Evolutionary conservation across 1,284 basidiomycete genomes (phyloP).

Genomic region (Tilletia horrida): DNA sequence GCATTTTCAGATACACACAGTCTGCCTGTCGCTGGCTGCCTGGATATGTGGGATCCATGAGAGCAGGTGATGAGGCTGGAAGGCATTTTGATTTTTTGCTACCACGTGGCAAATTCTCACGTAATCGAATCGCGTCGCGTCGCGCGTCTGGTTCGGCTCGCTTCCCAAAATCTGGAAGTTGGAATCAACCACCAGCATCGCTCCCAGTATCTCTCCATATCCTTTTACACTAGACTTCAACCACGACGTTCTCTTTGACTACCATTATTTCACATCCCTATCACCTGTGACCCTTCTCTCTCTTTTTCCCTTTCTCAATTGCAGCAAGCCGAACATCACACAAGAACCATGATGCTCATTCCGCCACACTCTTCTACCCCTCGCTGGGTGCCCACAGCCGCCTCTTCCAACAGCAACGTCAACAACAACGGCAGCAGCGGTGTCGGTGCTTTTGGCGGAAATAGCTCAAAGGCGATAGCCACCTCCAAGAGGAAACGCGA

Average conservation of each 20-base stretch:
- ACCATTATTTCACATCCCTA: no score
- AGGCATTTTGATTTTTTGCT: no score
- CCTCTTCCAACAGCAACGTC: neutral
- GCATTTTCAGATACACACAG: neutral
- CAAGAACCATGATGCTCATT: neutral
- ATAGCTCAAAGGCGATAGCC: neutral
- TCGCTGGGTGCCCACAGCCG: slow-evolving; percentile 14
- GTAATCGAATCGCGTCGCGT: slow-evolving; percentile 1
- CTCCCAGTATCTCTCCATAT: neutral
- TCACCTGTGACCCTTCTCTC: no score
- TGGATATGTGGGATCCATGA: no score
- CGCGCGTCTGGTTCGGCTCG: neutral
- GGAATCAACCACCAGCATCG: neutral
- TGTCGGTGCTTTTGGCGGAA: neutral
- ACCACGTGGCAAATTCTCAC: neutral
- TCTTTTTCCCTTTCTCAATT: neutral
- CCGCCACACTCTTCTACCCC: slow-evolving; percentile 11
- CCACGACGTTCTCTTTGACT: no score
- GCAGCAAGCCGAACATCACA: neutral
- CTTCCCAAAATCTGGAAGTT: neutral
- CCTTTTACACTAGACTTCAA: no score
- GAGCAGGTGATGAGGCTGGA: no score
- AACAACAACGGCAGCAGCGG: neutral
- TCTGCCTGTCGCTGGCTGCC: neutral
- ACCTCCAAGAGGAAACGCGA: slow-evolving; percentile 8